Base-by-base conservation (phyloP, 345 rosid species). In the Acer negundo region DNA sequence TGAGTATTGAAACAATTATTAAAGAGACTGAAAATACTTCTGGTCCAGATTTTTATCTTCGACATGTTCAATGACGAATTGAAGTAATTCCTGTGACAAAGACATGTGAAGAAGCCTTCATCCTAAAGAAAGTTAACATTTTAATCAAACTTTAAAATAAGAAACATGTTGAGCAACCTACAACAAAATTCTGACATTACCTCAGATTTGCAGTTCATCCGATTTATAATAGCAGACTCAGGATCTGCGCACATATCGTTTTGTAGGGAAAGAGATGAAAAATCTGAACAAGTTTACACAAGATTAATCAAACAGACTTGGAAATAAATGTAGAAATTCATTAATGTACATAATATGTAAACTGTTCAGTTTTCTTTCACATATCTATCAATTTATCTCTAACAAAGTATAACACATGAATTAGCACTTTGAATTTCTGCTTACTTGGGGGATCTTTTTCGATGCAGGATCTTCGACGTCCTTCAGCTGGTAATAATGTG, bases 151-250 rank as follows among this genome's bases (percentile, higher is more conserved):
- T 42, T 11, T 1, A 8, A 7, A 42, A 8, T 42, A 42, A 42
- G 38, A 42, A 46, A 69, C 9, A 74, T 56, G 35, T 63, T 67
- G 24, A 64, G 42, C 20, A 81, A 76, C 62, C 67, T 82, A 59
- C 67, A 80, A 73, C 61, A 66, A 77, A 77, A 63, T 23, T 85
- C 46, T 76, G 73, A 75, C 40, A 72, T 67, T 87, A 96, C 99
- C 91, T 90, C 89, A 55, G 90, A 84, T 75, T 22, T 89, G 86
- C 92, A 96, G 79, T 98, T 98, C 98, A 96, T 83, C 82, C 99
- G 94, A 85, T 91, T 94, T 76, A 91, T 78, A 82, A 92, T 86
- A 73, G 99, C 94, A 73, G 99, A 96, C 83, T 94, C 99, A 20
- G 94, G 97, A 85, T 96, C 99, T 64, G 98, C 99, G 81, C 97